A percentile compares a stretch with the other conserved stretches of the same genome.
Evolutionary conservation across 352 stramenopile genomes (phyloP).

Genomic region (Halophytophthora polymorphica): DNA sequence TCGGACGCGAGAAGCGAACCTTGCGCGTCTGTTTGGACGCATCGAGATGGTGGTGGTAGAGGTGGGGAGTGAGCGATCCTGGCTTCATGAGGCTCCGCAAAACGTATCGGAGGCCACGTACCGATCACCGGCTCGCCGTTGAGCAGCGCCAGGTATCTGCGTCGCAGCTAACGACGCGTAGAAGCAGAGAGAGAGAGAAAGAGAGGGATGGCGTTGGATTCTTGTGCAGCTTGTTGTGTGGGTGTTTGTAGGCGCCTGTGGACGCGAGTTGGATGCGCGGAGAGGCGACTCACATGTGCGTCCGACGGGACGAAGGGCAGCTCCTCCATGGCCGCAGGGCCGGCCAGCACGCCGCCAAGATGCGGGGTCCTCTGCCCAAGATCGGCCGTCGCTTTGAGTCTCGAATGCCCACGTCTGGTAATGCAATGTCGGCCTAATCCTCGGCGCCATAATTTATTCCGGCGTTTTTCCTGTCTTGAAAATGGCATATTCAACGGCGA

Average conservation of each 20-base stretch:
- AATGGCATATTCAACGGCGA: too few relatives aligned
- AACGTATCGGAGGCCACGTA: slow-evolving; percentile 11
- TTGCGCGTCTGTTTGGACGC: slow-evolving; percentile 26
- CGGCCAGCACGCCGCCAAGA: background rate
- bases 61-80: background rate
- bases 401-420: background rate
- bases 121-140: slow-evolving; percentile 40
- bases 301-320: slow-evolving; percentile 18
- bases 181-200: background rate
- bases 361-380: background rate
- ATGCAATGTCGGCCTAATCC: too few relatives aligned
- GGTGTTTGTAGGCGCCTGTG: too few relatives aligned
- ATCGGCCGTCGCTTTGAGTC: background rate
- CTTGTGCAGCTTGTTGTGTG: background rate
- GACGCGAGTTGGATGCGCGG: background rate
- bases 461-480: too few relatives aligned
- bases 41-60: background rate
- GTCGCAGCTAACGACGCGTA: slow-evolving; percentile 25
- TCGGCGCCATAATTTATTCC: too few relatives aligned
- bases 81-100: too few relatives aligned
- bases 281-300: slow-evolving; percentile 16
- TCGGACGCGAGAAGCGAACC: slow-evolving; percentile 41
- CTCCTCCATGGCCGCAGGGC: slow-evolving; percentile 1
- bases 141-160: slow-evolving; percentile 46
- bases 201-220: background rate